These are phyloP conservation scores for Globisporangium cylindrosporum DNA, from an alignment of 352 stramenopile genomes.

Conservation along the genomic window DNA sequence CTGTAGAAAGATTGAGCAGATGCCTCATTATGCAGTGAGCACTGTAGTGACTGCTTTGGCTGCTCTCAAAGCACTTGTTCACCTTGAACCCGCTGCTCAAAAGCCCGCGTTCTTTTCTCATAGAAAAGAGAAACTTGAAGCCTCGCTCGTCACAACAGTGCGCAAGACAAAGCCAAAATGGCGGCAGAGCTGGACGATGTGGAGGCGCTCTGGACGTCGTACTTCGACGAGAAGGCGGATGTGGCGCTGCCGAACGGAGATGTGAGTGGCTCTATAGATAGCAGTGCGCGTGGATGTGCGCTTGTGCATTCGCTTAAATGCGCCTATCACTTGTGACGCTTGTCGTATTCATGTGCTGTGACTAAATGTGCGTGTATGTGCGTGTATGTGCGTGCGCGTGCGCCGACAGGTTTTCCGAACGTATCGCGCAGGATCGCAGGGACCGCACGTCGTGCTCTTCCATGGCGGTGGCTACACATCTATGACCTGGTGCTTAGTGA, in stretches of 20 bases:
- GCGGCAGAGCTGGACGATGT: not conserved
- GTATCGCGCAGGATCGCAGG: slow-evolving; percentile 64
- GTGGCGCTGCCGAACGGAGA: slow-evolving; percentile 60
- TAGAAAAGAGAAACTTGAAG: not conserved
- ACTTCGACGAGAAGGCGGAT: slow-evolving; percentile 76
- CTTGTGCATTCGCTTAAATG: not conserved
- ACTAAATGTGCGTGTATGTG: not conserved
- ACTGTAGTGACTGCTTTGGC: not conserved
- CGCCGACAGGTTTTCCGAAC: slow-evolving; percentile 65
- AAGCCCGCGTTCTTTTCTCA: not conserved
- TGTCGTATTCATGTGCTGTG: not conserved
- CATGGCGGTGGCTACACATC: slow-evolving; percentile 85
- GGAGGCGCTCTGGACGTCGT: slow-evolving; percentile 43
- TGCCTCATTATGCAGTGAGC: not conserved
- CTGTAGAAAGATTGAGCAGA: not conserved
- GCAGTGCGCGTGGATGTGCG: not conserved
- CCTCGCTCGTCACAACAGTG: not conserved
- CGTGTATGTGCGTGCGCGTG: not conserved
- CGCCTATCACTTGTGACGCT: not conserved
- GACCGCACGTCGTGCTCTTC: slow-evolving; percentile 76
- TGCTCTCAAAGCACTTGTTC: not conserved
- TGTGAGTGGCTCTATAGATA: slow-evolving; percentile 26
- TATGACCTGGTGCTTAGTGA: slow-evolving; percentile 83
- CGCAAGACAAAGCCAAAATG: not conserved
- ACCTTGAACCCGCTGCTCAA: not conserved